Conservation (phyloP, 202 grass and related monocot genomes). For the Eragrostis tef region DNA sequence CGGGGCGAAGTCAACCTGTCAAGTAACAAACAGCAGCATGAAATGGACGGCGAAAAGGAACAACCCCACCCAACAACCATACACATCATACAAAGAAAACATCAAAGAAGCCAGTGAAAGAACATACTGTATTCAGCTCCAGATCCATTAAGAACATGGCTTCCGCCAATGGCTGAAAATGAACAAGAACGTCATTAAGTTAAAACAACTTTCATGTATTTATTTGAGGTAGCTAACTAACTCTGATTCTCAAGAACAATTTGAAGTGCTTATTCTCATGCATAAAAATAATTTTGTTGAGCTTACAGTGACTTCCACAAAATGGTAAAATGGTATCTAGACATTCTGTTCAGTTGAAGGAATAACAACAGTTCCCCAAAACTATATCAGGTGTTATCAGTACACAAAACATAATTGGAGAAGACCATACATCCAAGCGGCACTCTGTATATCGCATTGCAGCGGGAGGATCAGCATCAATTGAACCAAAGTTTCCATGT, state of each 20-base stretch:
- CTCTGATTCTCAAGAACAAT: constrained; percentile 8
- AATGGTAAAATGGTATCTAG: background rate
- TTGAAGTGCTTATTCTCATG: background rate
- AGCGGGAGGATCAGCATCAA: constrained; percentile 96
- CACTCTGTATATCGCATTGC: constrained; percentile 99
- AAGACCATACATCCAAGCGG: constrained; percentile 83
- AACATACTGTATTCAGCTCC: constrained; percentile 80
- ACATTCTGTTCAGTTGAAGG: constrained; percentile 12
- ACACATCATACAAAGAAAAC: background rate
- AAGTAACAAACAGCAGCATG: constrained; percentile 46
- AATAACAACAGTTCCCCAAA: constrained; percentile 1
- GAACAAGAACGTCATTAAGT: constrained; percentile 33
- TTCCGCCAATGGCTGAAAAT: constrained; percentile 84
- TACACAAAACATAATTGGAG: constrained; percentile 43
- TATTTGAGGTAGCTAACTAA: constrained; percentile 1
- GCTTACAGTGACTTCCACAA: background rate
- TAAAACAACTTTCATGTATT: background rate
- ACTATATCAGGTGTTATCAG: background rate
- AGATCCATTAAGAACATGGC: constrained; percentile 94
- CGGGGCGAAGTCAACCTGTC: constrained; percentile 80
- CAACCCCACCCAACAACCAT: background rate
- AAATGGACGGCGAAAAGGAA: constrained; percentile 26
- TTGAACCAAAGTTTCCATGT: constrained; percentile 97
- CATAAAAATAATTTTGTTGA: background rate
- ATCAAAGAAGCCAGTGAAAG: constrained; percentile 32